These are phyloP conservation scores for Pseudotsuga menziesii DNA, from an alignment of 75 land plant genomes.

Conservation along the genomic window DNA sequence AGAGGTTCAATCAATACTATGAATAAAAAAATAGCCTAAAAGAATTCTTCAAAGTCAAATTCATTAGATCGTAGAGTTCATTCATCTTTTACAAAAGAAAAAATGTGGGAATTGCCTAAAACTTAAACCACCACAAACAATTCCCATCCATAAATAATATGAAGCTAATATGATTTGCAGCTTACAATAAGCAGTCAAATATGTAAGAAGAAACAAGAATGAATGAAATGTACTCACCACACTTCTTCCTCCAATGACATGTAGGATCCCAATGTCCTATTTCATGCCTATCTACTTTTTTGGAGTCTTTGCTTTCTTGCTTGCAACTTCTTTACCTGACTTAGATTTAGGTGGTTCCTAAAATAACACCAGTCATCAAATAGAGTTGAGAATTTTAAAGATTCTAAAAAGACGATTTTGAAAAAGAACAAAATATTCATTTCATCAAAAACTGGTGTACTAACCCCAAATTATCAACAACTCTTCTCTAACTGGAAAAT, in stretches of 20 bases:
- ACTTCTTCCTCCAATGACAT: background rate
- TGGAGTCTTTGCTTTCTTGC: constrained; percentile 31
- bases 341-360: constrained; percentile 38
- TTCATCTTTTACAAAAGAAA: background rate
- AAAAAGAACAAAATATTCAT: background rate
- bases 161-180: background rate
- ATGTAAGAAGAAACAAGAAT: background rate
- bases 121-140: background rate
- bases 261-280: background rate
- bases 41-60: background rate
- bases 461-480: constrained; percentile 11
- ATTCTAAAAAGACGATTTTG: background rate
- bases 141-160: background rate
- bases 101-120: background rate
- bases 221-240: background rate
- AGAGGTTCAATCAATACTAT: background rate
- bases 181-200: background rate
- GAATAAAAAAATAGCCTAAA: background rate
- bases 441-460: constrained; percentile 15
- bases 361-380: background rate
- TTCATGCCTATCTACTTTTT: constrained; percentile 7
- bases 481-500: constrained; percentile 21
- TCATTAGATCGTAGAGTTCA: background rate
- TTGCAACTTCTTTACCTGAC: constrained; percentile 20
- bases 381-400: background rate